phyloP scores from a whole-genome alignment of 1,284 basidiomycete genomes.

The Cutaneotrichosporon dermatis region DNA sequence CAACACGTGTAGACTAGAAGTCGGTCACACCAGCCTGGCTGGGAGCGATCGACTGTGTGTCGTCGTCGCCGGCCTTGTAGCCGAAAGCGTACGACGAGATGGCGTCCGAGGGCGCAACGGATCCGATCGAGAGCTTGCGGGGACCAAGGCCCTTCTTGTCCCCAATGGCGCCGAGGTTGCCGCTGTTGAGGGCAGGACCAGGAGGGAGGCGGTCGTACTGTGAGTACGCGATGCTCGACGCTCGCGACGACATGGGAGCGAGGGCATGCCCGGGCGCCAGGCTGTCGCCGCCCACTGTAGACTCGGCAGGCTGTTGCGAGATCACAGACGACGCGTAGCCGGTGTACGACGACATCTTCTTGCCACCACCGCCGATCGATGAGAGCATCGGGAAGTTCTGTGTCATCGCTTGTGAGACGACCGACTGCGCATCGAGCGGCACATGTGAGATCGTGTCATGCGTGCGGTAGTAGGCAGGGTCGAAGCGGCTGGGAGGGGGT shows the following conservation, averaged over 20 bases:
- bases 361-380: slow-evolving; percentile 51
- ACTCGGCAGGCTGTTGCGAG: slow-evolving; percentile 75
- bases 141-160: slow-evolving; percentile 37
- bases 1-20: slow-evolving; percentile 30
- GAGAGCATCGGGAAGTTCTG: slow-evolving; percentile 75
- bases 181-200: slow-evolving; percentile 5
- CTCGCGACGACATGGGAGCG: slow-evolving; percentile 21
- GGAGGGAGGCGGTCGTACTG: slow-evolving; percentile 66
- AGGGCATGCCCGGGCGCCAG: slow-evolving; percentile 27
- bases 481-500: slow-evolving; percentile 77
- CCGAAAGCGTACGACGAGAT: slow-evolving; percentile 43
- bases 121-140: slow-evolving; percentile 64
- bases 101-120: slow-evolving; percentile 55
- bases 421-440: slow-evolving; percentile 87
- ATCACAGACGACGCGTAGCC: slow-evolving; percentile 87
- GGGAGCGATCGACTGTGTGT: slow-evolving; percentile 44
- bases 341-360: slow-evolving; percentile 56
- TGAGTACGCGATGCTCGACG: slow-evolving; percentile 64
- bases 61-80: slow-evolving; percentile 49
- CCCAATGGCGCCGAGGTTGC: slow-evolving; percentile 2
- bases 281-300: slow-evolving; percentile 55
- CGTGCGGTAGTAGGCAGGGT: slow-evolving; percentile 88
- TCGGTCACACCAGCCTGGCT: slow-evolving; percentile 50
- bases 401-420: slow-evolving; percentile 81
- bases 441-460: slow-evolving; percentile 93